These are phyloP conservation scores for Paecilomyces fulvus DNA, from an alignment of 2,329 filamentous ascomycete species.

Conservation along the genomic window DNA sequence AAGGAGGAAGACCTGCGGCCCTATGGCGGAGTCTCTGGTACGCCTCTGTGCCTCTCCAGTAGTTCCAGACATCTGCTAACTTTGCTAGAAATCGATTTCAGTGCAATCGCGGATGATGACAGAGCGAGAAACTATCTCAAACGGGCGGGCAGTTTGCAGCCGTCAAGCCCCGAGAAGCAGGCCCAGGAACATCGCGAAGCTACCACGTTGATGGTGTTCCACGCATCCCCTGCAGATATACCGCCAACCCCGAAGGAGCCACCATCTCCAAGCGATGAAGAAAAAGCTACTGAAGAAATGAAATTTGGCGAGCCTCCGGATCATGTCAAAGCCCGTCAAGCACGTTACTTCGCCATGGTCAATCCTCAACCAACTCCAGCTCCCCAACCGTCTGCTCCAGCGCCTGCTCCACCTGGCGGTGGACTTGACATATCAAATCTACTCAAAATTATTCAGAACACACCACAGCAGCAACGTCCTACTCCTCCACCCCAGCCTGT, in stretches of 20 bases:
- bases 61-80: constrained; percentile 7
- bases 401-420: constrained; percentile 8
- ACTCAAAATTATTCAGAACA: constrained; percentile 32
- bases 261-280: constrained; percentile 28
- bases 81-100: constrained; percentile 31
- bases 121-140: constrained; percentile 32
- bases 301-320: constrained; percentile 38
- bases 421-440: constrained; percentile 33
- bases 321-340: constrained; percentile 35
- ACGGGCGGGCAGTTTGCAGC: constrained; percentile 31
- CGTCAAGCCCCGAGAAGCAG: constrained; percentile 33
- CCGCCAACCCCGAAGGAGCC: constrained; percentile 41
- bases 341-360: constrained; percentile 30
- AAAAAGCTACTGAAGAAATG: constrained; percentile 24
- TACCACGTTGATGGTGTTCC: constrained; percentile 41
- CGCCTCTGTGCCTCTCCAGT: constrained; percentile 8
- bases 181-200: constrained; percentile 40
- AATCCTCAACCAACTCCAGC: constrained; percentile 22
- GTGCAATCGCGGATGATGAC: constrained; percentile 24
- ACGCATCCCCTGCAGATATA: constrained; percentile 37
- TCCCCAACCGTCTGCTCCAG: constrained; percentile 13
- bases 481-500: constrained; percentile 20
- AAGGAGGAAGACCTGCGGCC: constrained; percentile 33
- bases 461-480: constrained; percentile 22
- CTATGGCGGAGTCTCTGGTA: constrained; percentile 27